Percentiles rank a stretch among this genome's conserved stretches.
Evolutionary conservation across 129 eudicot genomes (phyloP).

Genomic region (Heracleum sosnowskyi): DNA sequence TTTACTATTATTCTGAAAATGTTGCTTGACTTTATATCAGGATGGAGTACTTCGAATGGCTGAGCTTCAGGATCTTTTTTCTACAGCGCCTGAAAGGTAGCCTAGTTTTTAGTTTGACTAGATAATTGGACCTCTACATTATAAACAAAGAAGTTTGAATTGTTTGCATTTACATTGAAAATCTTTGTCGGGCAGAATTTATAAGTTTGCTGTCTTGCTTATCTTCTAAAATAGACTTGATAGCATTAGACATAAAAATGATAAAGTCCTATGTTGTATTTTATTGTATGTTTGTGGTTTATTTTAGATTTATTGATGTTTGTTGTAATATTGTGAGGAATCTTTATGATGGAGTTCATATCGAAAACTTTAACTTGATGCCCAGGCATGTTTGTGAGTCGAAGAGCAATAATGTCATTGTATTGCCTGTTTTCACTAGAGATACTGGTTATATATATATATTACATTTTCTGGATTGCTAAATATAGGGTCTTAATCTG

Average conservation of each 20-base stretch:
- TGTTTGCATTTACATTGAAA: background rate
- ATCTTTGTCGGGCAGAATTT: background rate
- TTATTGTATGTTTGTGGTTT: background rate
- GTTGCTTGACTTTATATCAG: constrained; percentile 24
- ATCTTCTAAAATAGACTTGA: background rate
- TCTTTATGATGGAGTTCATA: no score
- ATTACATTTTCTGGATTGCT: background rate
- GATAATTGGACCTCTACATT: background rate
- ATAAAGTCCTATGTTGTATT: background rate
- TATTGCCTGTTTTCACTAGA: background rate
- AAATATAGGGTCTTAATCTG: background rate
- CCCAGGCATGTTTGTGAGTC: background rate
- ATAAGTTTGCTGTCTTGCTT: background rate
- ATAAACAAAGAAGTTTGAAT: background rate
- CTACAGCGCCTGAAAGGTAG: constrained; percentile 97
- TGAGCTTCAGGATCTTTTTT: constrained; percentile 82
- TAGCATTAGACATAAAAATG: background rate
- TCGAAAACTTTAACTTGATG: background rate
- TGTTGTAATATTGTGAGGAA: no score
- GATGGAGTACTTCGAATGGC: constrained; percentile 67
- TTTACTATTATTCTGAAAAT: background rate
- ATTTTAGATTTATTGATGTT: background rate
- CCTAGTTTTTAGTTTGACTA: background rate
- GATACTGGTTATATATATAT: background rate
- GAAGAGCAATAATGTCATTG: background rate